Evolutionary conservation across 208 protist genomes (phyloP), one percentile per base, ranked within the genome.

Genomic region (Angomonas desouzai): DNA sequence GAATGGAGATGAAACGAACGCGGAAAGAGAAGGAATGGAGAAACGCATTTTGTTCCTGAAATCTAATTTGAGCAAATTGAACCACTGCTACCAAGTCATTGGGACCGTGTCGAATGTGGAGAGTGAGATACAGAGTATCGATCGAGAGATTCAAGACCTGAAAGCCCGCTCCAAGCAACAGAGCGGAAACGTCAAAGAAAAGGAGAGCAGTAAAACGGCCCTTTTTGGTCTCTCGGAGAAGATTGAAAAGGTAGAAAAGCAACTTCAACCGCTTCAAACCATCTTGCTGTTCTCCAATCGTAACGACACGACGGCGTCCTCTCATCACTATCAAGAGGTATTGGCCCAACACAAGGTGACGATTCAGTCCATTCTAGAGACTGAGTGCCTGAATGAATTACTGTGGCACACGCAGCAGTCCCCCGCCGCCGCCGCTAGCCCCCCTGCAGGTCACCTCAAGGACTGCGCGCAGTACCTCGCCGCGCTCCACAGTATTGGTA

Each of bases 241-340:
- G 45, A 51, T 51, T 23, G 45, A 51, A 51, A 51, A 51, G 20
- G 45, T 51, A 51, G 45, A 51, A 23, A 51, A 51, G 45, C 18
- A 51, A 16, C 20, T 51, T 13, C 6, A 51, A 6, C 45, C 10
- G n/a, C 20, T 51, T 27, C 45, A 51, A 23, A 23, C 20, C 6
- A 23, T 51, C 9, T 13, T 51, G 20, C 45, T 23, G 18, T 27
- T 51, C n/a, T 23, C 20, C 20, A 51, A 23, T 23, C 45, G 6
- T 23, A 13, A 51, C n/a, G 6, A 4, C 20, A 51, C 3, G 3
- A 51, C 36, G 36, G 13, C 36, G 9, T 40, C 36, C 36, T 13
- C 36, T 13, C 36, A 40, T 6, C 36, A 40, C 36, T 40, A 51
- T 51, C 4, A 13, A 27, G 20, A 51, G 10, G 9, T 3, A 27